Evolutionary conservation across 1,284 basidiomycete genomes (phyloP), one percentile per base, ranked within the genome.

Genomic region (Melampsora abietis-canadensis): DNA sequence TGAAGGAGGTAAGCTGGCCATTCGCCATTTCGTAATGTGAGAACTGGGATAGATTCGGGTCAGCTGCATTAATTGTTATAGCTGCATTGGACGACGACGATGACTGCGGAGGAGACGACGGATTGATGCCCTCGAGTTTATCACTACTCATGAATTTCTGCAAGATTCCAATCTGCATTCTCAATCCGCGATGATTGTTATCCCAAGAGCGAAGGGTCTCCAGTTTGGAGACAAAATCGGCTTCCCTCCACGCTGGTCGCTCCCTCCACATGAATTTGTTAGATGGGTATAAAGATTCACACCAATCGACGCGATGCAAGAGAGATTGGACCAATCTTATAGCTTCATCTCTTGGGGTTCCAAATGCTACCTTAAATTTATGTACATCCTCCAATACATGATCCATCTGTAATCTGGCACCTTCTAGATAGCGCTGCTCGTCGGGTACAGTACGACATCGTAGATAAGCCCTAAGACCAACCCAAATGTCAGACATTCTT

Each of bases 121-220:
- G n/a, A 77, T 89, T 87, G 30, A 87, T 90, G 70, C 94, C 91
- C 80, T 95, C 91, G 40, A 96, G 85, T n/a, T 88, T 89, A 75
- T 92, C 90, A 79, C 89, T 92, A 12, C 92, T 92, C 0, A 93
- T 96, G 93, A 93, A 97, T 78, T 88, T 88, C 77, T 90, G 90
- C 62, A 97, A 84, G 51, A 92, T 87, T 31, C 84, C 82, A 69
- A 94, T 88, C 79, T 94, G 90, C 68, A 88, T 87, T 77, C 89
- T 88, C 30, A 94, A 85, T 24, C 89, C 88, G 21, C 87, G 87
- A 76, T 92, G 87, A 76, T 95, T 87, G 12, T 89, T 92, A 57
- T 87, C 89, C 93, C 93, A 98, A 17, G 92, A 90, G 74, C 90
- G 90, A 24, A 97, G 86, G 1, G 92, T 90, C 80, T 95, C 91